phyloP scores from a whole-genome alignment of 805 yeast genomes.

The Cyberlindnera saturnus region DNA sequence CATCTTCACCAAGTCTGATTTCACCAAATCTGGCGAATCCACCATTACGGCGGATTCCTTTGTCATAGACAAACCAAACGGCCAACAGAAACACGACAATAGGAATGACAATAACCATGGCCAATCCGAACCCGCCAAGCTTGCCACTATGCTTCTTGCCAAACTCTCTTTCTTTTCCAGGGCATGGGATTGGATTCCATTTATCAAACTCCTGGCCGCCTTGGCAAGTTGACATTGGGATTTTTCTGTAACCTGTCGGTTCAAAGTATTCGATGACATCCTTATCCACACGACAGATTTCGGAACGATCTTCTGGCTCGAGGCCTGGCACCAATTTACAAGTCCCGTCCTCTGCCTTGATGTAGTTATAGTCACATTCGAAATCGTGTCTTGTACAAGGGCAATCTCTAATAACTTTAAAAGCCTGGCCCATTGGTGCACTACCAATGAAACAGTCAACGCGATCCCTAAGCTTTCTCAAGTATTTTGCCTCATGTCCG shows the following conservation, averaged over 20 bases:
- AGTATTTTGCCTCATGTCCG: constrained; percentile 64
- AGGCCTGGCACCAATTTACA: constrained; percentile 76
- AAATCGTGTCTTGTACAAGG: constrained; percentile 80
- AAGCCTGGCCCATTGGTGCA: constrained; percentile 52
- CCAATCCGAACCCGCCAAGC: constrained; percentile 43
- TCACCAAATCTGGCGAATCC: constrained; percentile 65
- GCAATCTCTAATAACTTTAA: constrained; percentile 58
- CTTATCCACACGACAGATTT: constrained; percentile 48
- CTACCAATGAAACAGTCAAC: constrained; percentile 57
- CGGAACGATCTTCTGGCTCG: constrained; percentile 56
- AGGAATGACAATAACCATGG: constrained; percentile 53
- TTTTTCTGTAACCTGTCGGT: constrained; percentile 88
- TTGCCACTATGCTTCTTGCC: constrained; percentile 44
- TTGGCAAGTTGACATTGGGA: constrained; percentile 79
- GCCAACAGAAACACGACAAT: constrained; percentile 33
- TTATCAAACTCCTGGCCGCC: constrained; percentile 74
- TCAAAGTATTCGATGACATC: constrained; percentile 65
- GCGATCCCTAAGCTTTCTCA: constrained; percentile 48
- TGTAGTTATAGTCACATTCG: constrained; percentile 91
- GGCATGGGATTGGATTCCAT: constrained; percentile 69
- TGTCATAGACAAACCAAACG: constrained; percentile 56
- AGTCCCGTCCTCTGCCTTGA: constrained; percentile 66
- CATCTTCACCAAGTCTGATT: constrained; percentile 77
- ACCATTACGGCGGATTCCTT: constrained; percentile 76
- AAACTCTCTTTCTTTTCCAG: constrained; percentile 74